Conservation (phyloP, 2,329 filamentous ascomycete genomes). For the Aspergillus sojae region DNA sequence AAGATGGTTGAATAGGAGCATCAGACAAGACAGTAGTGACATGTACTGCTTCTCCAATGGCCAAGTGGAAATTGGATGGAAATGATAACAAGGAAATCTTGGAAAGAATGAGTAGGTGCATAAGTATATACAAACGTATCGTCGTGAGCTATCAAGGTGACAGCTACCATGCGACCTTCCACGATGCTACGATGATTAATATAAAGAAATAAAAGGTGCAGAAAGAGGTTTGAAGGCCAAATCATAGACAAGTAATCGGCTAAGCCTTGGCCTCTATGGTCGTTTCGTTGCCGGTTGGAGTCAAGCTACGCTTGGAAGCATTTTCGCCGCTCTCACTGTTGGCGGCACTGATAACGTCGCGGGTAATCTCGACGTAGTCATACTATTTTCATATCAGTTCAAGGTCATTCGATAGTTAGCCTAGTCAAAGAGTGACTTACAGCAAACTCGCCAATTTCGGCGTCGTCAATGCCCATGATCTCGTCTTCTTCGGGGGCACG, state of each 20-base stretch:
- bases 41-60: background rate
- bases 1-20: no score
- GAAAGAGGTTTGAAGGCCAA: background rate
- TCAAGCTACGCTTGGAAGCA: constrained; percentile 34
- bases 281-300: constrained; percentile 24
- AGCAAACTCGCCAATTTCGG: constrained; percentile 91
- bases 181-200: background rate
- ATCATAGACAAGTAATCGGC: background rate
- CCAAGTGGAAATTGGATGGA: no score
- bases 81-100: background rate
- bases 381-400: constrained; percentile 53
- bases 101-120: background rate
- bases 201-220: background rate
- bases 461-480: constrained; percentile 82
- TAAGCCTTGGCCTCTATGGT: constrained; percentile 30
- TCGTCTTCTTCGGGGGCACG: constrained; percentile 77
- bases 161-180: background rate
- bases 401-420: background rate
- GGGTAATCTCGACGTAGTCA: constrained; percentile 83
- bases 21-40: background rate
- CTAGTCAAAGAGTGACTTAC: constrained; percentile 43
- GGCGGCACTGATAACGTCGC: constrained; percentile 60
- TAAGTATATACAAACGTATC: background rate
- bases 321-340: constrained; percentile 26
- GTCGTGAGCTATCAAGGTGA: background rate